Conservation (phyloP, 2,329 filamentous ascomycete species). For the Graphilbum fragrans region DNA sequence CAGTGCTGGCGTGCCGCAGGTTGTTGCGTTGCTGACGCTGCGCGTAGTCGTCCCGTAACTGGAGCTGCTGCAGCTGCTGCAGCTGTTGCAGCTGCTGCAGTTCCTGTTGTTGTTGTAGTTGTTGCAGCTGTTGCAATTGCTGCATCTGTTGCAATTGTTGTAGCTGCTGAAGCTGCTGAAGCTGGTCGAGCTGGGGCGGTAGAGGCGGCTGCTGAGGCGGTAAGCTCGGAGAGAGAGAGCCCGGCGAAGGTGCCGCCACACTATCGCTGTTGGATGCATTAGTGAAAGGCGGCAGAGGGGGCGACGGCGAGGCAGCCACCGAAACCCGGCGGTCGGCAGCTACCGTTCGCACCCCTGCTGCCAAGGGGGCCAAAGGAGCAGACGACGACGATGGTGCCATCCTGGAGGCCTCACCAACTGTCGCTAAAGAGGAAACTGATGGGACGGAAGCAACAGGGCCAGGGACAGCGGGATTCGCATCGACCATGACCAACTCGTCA, state of each 20-base stretch:
- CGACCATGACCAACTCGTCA: constrained; percentile 16
- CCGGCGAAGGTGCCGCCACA: too few species aligned
- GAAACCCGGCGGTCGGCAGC: not conserved
- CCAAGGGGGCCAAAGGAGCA: too few species aligned
- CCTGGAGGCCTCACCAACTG: too few species aligned
- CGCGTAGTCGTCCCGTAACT: constrained; percentile 3
- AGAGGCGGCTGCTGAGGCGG: not conserved
- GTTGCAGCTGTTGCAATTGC: not conserved
- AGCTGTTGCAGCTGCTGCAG: not conserved
- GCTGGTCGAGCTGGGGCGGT: not conserved
- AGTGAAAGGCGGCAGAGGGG: too few species aligned
- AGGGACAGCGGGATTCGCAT: not conserved
- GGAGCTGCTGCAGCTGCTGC: not conserved
- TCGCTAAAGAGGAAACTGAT: too few species aligned
- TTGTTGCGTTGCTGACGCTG: constrained; percentile 13
- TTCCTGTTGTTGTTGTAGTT: not conserved
- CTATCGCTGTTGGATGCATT: too few species aligned
- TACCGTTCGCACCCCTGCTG: too few species aligned
- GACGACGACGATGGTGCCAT: too few species aligned
- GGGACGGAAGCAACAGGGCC: not conserved
- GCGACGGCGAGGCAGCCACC: not conserved
- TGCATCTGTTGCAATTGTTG: not conserved
- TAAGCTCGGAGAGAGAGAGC: not conserved
- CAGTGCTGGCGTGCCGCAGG: constrained; percentile 19
- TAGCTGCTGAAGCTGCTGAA: not conserved